Evolutionary conservation across 164 flowering plant genomes (phyloP), one percentile per base, ranked within the genome.

Genomic region (Kalanchoe fedtschenkoi): DNA sequence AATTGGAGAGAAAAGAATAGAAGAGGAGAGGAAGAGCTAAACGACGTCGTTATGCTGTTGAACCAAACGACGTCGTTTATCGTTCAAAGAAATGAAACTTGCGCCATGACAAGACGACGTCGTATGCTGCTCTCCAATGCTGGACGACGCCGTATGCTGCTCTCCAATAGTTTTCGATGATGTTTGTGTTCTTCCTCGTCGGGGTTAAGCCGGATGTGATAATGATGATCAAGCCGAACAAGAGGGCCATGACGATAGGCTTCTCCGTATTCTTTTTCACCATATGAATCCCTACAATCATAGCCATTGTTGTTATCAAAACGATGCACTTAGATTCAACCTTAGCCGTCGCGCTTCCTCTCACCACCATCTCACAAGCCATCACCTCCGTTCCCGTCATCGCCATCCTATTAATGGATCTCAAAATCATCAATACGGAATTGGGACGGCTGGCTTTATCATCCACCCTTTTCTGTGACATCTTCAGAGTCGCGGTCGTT

Each of bases 181-280:
- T 77, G 65, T 69, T 70, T 60, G 79, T 70, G 68, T 63, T 70
- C 60, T 83, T 80, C 64, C 17, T 54, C 4, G 34, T 62, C 0
- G 76, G 77, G 6, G 87, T 78, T 32, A 78, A 74, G 42, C 70
- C 76, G 72, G 81, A 83, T 46, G 66, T 75, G 0, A 32, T 9
- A 6, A 58, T 62, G 64, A 62, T 82, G 41, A 0, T 56, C 13
- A 60, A 54, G n/a, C 64, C 80, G 3, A 77, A 70, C 28, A 24
- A 59, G 38, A 66, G 54, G 46, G 77, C 76, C 2, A 14, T 73
- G 58, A 47, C n/a, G 2, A 68, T 82, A 5, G 80, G 79, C 14
- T 11, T 34, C 19, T 69, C 57, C 9, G 43, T 34, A 28, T 59
- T 70, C 62, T 7, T 66, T n/a, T 29, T 66, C 63, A 71, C 69